Evolutionary conservation across 2,329 filamentous ascomycete species (phyloP).

Genomic region (Sporothrix protearum): DNA sequence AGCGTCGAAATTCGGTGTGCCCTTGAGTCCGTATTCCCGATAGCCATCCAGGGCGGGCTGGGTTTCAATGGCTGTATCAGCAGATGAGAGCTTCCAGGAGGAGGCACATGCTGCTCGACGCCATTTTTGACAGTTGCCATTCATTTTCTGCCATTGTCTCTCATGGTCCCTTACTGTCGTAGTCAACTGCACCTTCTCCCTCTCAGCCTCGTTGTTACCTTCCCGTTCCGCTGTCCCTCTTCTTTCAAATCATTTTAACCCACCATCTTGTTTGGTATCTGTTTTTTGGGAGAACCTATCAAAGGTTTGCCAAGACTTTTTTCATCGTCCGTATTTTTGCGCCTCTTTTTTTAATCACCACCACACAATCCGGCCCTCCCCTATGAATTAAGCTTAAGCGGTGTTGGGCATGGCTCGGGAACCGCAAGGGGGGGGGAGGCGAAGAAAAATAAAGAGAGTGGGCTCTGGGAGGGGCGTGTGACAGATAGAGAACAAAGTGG

Average conservation of each 20-base stretch:
- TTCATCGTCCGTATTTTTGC: neutral
- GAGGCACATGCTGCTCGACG: neutral
- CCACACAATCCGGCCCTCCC: neutral
- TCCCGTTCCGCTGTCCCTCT: neutral
- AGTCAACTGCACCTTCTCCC: neutral
- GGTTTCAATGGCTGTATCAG: neutral
- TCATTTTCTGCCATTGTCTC: neutral
- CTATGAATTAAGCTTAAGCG: constrained; percentile 38
- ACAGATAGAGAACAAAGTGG: neutral
- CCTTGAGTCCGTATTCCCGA: neutral
- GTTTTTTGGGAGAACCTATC: neutral
- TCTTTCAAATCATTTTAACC: neutral
- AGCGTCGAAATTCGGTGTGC: neutral
- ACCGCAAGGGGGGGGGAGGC: constrained; percentile 18
- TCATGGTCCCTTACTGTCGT: neutral
- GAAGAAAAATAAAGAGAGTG: neutral
- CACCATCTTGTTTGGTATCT: neutral
- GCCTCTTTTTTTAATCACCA: neutral
- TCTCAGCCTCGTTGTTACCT: neutral
- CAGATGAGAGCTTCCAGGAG: neutral
- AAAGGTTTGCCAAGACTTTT: neutral
- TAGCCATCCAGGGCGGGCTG: neutral
- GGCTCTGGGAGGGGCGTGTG: neutral
- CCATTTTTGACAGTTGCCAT: neutral
- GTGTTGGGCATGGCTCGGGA: constrained; percentile 30